Base-by-base conservation (phyloP, 208 protist genomes). In the Vickermania spadyakhi region DNA sequence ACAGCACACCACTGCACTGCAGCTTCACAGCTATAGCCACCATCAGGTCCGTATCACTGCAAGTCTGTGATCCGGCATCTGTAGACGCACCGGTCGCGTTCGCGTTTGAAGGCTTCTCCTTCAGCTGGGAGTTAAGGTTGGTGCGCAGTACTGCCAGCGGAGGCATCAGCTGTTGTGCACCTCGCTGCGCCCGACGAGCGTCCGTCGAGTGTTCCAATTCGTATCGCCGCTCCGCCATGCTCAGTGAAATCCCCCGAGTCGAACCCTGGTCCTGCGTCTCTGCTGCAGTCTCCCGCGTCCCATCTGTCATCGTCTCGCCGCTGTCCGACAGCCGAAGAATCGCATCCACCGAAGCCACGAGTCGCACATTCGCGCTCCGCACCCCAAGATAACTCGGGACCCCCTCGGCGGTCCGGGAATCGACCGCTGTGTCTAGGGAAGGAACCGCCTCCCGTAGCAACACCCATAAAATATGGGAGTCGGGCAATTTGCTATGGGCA, bases 391-490 rank as follows among this genome's bases (percentile, higher is more conserved):
- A 64, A 42, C 22, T 65, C 64, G 2, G 70, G 0, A 4, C 49
- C 13, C 3, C 29, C 31, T 65, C 55, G 52, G 31, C 69, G 0
- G 60, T 51, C 3, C 60, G 27, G 5, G 50, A 36, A 60, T 7
- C 1, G 53, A 2, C 3, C 28, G 41, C 2, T 64, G 61, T 13
- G 23, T 29, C 41, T 56, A 22, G 22, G 7, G n/a, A 56, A 7
- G 7, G 11, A 11, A 14, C 7, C 52, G 52, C 7, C 14, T 64
- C 13, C 0, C 57, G 54, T 42, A 93, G 55, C 14, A 90, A 57
- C 4, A 61, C 50, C 80, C 79, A 83, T 18, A 93, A 62, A 30
- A 91, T 45, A 26, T 56, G 57, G n/a, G 81, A 84, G 70, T 91
- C 63, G 13, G 82, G 70, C 42, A 94, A 51, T 63, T 75, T 79